Base-by-base conservation (phyloP, 2,329 filamentous ascomycete genomes). In the Rhytidhysteron rufulum region DNA sequence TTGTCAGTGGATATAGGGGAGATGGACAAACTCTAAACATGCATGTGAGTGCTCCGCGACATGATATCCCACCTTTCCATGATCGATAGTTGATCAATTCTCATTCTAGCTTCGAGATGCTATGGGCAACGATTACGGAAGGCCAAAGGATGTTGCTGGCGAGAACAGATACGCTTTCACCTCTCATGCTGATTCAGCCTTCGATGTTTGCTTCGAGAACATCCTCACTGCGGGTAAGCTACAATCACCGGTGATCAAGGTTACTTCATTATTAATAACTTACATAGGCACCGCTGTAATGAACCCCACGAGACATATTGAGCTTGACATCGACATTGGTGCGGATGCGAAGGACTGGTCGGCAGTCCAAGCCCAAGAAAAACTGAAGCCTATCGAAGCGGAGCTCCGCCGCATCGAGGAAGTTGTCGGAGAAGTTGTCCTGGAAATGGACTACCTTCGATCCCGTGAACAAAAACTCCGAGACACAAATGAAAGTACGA, bases 401-500 rank as follows among this genome's bases (percentile, higher is more conserved):
- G 93, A 97, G 67, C 80, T 98, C 60, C 84, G 90, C 59, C 83
- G 89, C 54, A 86, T 97, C 60, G 89, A 95, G 67, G 93, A 96
- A 72, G 78, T 91, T 63, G 86, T 95, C 29, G 77, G 75, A 51
- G 91, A 97, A 72, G 82, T 97, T 49, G 91, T 96, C 35, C 70
- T 70, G 48, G 91, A 97, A 77, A 95, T 98, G 91, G 91, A 97
- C 51, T 98, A 97, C 72, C 80, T 98, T 57, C 81, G 93, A 51
- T 58, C 69, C 29, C 81, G 93, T 57, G 93, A 98, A 77, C 89
- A 95, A 79, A 95, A 88, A 75, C 79, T 98, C 57, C 79, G 93
- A 66, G 91, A 98, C 72, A 98, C 93, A 55, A 98, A 98, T 70
- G 93, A 98, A 83, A 97, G 91, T 77, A 98, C 93, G 52, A 98